These are phyloP conservation scores for Torrubiellomyces zombiae DNA, from an alignment of 2,329 filamentous ascomycete genomes.

Conservation along the genomic window DNA sequence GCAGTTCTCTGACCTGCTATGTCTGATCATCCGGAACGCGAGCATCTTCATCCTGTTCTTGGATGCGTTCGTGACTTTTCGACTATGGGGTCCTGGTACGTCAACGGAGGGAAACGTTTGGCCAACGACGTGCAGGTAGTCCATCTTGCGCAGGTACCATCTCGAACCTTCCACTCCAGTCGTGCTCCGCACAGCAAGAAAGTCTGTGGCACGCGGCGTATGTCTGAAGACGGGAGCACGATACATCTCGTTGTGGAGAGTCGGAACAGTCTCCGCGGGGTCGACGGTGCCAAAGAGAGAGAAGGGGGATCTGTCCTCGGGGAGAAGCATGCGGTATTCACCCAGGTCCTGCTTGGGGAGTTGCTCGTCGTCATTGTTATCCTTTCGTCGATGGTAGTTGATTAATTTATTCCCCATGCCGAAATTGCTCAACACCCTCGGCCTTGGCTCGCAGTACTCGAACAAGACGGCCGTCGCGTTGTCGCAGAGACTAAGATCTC, in stretches of 20 bases:
- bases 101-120: conserved; percentile 87
- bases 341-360: conserved; percentile 73
- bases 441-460: conserved; percentile 91
- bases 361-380: conserved; percentile 52
- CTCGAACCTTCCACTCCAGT: conserved; percentile 62
- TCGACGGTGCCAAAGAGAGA: conserved; percentile 89
- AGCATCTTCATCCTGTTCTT: conserved; percentile 97
- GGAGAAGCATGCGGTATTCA: conserved; percentile 72
- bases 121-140: conserved; percentile 79
- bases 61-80: conserved; percentile 90
- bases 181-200: conserved; percentile 67
- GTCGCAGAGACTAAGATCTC: conserved; percentile 72
- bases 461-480: conserved; percentile 78
- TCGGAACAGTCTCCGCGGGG: conserved; percentile 75
- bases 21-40: conserved; percentile 72
- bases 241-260: conserved; percentile 90
- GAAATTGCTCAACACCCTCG: conserved; percentile 83
- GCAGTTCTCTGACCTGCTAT: conserved; percentile 51
- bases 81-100: conserved; percentile 81
- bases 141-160: conserved; percentile 77
- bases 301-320: conserved; percentile 92
- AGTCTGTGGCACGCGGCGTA: conserved; percentile 60
- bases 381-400: conserved; percentile 88
- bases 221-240: conserved; percentile 89
- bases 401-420: conserved; percentile 94